These are phyloP conservation scores for Eucalyptus paniculata DNA, from an alignment of 345 rosid genomes.

Conservation along the genomic window DNA sequence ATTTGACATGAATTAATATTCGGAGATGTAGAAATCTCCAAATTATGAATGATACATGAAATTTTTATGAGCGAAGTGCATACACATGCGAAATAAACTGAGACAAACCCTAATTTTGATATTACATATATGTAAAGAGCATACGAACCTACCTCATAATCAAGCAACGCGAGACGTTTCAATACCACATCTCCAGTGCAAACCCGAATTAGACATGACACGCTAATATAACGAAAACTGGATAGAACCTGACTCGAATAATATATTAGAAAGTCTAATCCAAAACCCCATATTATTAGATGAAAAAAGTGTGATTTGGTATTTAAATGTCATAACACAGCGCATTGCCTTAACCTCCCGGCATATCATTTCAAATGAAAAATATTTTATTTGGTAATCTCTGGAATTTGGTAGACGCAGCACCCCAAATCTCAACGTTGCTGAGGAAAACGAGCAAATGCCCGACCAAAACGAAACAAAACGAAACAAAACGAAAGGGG, in stretches of 20 bases:
- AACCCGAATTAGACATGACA: fast-evolving
- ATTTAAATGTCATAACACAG: not conserved
- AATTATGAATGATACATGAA: not conserved
- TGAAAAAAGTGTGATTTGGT: too few relatives aligned
- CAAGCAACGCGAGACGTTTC: fast-evolving
- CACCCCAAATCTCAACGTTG: not conserved
- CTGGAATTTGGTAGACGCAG: not conserved
- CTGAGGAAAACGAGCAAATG: not conserved
- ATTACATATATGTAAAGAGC: fast-evolving
- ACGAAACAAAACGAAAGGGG: not conserved
- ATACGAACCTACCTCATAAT: not conserved
- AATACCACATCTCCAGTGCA: not conserved
- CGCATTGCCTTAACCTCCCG: not conserved
- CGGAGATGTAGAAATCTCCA: fast-evolving
- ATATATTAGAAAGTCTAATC: fast-evolving
- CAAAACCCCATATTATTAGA: too few relatives aligned
- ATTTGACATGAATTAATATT: not conserved
- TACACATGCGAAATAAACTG: fast-evolving
- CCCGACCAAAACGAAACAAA: not conserved
- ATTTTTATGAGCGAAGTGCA: fast-evolving
- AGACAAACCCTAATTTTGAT: not conserved
- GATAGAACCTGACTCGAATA: fast-evolving
- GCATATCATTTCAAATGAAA: not conserved
- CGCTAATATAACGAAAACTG: fast-evolving
- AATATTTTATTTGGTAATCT: not conserved